Evolutionary conservation across 768 basidiomycete species (phyloP).

Genomic region (Mycena indigotica): DNA sequence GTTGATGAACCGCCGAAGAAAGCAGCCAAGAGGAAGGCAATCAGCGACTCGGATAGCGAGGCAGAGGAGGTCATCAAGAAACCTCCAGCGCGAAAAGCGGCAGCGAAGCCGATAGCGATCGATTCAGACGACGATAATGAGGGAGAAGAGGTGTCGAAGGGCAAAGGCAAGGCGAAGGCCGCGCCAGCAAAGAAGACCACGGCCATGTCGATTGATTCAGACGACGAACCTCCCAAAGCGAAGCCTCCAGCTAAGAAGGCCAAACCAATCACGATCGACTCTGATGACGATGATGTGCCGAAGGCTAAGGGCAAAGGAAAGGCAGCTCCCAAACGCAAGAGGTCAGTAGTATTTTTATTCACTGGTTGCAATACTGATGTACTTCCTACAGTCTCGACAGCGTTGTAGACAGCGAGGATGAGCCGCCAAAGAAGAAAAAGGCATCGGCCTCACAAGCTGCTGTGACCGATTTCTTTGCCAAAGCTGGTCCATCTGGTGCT

Average conservation of each 20-base stretch:
- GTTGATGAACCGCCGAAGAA: slow-evolving; percentile 24
- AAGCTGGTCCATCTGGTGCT: slow-evolving; percentile 38
- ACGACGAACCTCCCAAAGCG: slow-evolving; percentile 19
- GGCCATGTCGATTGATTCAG: slow-evolving; percentile 7
- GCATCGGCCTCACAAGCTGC: slow-evolving; percentile 37
- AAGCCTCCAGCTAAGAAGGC: slow-evolving; percentile 4
- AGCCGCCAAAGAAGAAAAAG: slow-evolving; percentile 59
- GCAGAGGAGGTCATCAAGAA: slow-evolving; percentile 29
- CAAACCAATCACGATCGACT: slow-evolving; percentile 31
- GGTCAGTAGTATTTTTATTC: slow-evolving; percentile 41
- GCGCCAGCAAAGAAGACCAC: slow-evolving; percentile 18
- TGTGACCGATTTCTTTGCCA: slow-evolving; percentile 65
- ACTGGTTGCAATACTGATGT: not conserved
- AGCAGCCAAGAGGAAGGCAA: slow-evolving; percentile 33
- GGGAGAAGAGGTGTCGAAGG: slow-evolving; percentile 11
- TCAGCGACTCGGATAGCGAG: slow-evolving; percentile 44
- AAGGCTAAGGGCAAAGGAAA: slow-evolving; percentile 37
- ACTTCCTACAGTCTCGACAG: slow-evolving; percentile 27
- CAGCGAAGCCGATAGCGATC: slow-evolving; percentile 21
- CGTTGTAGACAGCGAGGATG: slow-evolving; percentile 41
- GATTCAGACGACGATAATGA: slow-evolving; percentile 27
- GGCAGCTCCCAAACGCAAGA: slow-evolving; percentile 64
- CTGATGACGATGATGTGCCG: slow-evolving; percentile 35
- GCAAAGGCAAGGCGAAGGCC: slow-evolving; percentile 23
- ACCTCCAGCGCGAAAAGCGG: slow-evolving; percentile 4